Evolutionary conservation across 768 basidiomycete species (phyloP).

Genomic region (Amanita subjunquillea): DNA sequence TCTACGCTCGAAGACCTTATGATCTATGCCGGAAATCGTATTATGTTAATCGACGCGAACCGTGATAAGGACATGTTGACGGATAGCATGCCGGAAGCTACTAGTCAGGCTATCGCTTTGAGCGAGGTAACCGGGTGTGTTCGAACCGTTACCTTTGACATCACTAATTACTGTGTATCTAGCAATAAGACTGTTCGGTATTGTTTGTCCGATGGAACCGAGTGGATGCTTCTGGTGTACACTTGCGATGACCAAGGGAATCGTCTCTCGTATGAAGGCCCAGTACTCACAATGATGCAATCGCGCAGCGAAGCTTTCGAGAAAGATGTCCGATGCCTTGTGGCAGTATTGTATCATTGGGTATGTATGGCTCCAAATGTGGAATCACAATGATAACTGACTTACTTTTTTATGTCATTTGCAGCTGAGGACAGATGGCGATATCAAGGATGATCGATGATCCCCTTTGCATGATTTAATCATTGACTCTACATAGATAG

Average conservation of each 20-base stretch:
- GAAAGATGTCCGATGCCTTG: not conserved
- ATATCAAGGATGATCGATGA: conserved; percentile 2
- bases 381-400: not conserved
- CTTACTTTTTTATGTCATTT: not conserved
- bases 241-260: not conserved
- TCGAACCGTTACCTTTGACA: not conserved
- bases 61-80: not conserved
- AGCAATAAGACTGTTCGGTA: conserved; percentile 3
- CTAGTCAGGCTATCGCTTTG: conserved; percentile 3
- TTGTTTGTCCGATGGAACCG: conserved; percentile 1
- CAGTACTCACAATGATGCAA: conserved; percentile 1
- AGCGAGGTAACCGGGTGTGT: conserved; percentile 1
- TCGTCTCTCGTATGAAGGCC: conserved; percentile 1
- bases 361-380: not conserved
- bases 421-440: not conserved
- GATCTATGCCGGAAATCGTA: not conserved
- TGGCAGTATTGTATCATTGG: not conserved
- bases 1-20: not conserved
- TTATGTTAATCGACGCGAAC: not conserved
- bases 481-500: no score
- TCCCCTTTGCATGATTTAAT: not conserved
- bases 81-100: not conserved
- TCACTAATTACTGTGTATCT: conserved; percentile 2
- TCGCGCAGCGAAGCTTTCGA: not conserved
- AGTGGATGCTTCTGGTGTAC: conserved; percentile 1